Evolutionary conservation across 2,329 filamentous ascomycete genomes (phyloP), one percentile per base, ranked within the genome.

Genomic region (Eutypa lata): DNA sequence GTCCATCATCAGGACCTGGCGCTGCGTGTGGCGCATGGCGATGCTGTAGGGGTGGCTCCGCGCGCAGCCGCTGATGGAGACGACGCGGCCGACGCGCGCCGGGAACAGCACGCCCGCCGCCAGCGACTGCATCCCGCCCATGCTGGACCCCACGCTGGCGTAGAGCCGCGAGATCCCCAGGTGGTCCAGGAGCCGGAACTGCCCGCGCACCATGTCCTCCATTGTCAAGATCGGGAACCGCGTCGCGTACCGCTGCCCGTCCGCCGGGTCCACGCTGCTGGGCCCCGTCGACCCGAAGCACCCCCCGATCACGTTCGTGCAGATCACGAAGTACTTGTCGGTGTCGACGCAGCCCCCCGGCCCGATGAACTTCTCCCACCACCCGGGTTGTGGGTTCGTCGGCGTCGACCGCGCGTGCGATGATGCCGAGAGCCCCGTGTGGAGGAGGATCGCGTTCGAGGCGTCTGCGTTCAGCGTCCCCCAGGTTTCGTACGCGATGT

Each of bases 361-460:
- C 0, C 94, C 94, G 65, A 99, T 97, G 69, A 99, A 99, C 71
- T 89, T 93, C 73, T 99, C 94, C 94, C 94, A 99, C 94, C 94
- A 99, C 3, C 94, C 94, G 0, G 91, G 88, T 69, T 92, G 89
- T 0, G 90, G 82, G 69, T 99, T 99, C 10, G 79, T 76, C 49
- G 83, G 79, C n/a, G 93, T 97, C 53, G 91, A 97, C 67, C 92
- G 92, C 2, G 94, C 94, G 73, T 99, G 94, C 53, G 92, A 97
- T 7, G 92, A 97, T n/a, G 94, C 94, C 1, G 92, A 97, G 5
- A 99, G 80, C 8, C 94, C 94, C 0, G 94, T 99, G 69, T 97
- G 91, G 2, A 99, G 75, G 8, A 99, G 80, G 56, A 99, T 94
- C 3, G 87, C 91, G 70, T 99, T 99, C 67, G 84, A 90, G 71